Base-by-base conservation (phyloP, 164 flowering plant species). In the Vitis riparia region DNA sequence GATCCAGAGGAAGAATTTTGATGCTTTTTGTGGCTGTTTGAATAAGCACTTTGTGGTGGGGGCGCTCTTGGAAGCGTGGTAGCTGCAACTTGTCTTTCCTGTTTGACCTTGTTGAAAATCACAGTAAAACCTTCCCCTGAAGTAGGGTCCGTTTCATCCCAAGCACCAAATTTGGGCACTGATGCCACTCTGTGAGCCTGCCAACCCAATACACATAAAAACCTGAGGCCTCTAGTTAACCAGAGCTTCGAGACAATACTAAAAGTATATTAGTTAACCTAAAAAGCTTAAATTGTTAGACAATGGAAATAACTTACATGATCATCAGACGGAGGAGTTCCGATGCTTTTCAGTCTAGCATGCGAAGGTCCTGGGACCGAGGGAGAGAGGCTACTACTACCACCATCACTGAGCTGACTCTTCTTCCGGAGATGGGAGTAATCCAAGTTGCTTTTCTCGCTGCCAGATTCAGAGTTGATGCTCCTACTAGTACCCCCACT, bases 121-220 rank as follows among this genome's bases (percentile, higher is more conserved):
- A 76, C 76, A 8, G 94, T 87, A 69, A 81, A 89, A 11, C 89
- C 89, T 62, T 87, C 90, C 37, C 86, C 90, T 50, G 91, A 86
- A 73, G 11, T 81, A 1, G 91, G 91, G 59, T 89, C 88, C 7
- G 69, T 79, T 63, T 79, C 94, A 74, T 89, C 89, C 91, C 94
- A 89, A 16, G 77, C 84, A 30, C 94, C 94, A 55, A 89, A 89
- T 68, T 83, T 85, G 6, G 94, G 94, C 14, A 89, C 74, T 9
- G 90, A 82, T 32, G 84, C 83, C 53, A 71, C 71, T 79, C 76
- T 83, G 5, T 71, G 77, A 72, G 73, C 77, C 85, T 83, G 73
- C 51, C n/a, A 50, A 37, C 53, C 30, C 8, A 5, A n/a, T 37
- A 68, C 29, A 63, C 7, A 62, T n/a, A 14, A 23, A 23, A 23